Percentiles rank a stretch among this genome's conserved stretches.
Conservation (phyloP, 495 filamentous ascomycete species). For the Aspergillus asperescens region DNA sequence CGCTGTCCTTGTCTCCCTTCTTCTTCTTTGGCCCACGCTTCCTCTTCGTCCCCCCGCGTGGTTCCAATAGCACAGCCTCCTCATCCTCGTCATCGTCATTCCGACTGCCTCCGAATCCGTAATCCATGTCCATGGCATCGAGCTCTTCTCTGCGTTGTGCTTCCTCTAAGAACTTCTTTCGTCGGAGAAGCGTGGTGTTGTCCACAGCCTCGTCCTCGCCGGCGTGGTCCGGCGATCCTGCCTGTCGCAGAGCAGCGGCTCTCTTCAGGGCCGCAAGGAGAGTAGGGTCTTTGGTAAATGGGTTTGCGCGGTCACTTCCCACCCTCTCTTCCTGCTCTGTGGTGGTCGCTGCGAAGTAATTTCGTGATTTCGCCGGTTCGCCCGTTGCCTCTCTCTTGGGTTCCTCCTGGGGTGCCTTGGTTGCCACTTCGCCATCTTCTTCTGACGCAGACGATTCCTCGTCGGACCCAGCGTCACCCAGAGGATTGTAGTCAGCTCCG, state of each 20-base stretch:
- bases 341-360: neutral
- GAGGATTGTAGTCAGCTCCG: conserved; percentile 81
- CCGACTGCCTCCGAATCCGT: conserved; percentile 85
- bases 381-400: conserved; percentile 22
- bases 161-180: conserved; percentile 68
- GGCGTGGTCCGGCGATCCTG: conserved; percentile 28
- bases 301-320: conserved; percentile 31
- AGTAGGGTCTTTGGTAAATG: conserved; percentile 62
- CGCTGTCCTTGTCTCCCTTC: conserved; percentile 80
- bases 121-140: conserved; percentile 87
- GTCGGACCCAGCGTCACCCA: conserved; percentile 61
- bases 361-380: conserved; percentile 31
- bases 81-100: conserved; percentile 80
- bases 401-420: conserved; percentile 6
- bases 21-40: conserved; percentile 82
- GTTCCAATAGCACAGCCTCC: conserved; percentile 60
- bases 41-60: conserved; percentile 55
- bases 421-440: conserved; percentile 38
- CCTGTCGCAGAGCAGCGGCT: conserved; percentile 65
- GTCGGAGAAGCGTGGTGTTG: conserved; percentile 54
- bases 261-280: conserved; percentile 81
- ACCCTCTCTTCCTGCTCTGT: conserved; percentile 15
- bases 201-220: conserved; percentile 36
- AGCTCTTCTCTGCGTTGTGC: conserved; percentile 53
- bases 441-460: conserved; percentile 48